A percentile compares a stretch with the other conserved stretches of the same genome.
phyloP scores from a whole-genome alignment of 768 basidiomycete species.

The Amanita pallidorosea region DNA sequence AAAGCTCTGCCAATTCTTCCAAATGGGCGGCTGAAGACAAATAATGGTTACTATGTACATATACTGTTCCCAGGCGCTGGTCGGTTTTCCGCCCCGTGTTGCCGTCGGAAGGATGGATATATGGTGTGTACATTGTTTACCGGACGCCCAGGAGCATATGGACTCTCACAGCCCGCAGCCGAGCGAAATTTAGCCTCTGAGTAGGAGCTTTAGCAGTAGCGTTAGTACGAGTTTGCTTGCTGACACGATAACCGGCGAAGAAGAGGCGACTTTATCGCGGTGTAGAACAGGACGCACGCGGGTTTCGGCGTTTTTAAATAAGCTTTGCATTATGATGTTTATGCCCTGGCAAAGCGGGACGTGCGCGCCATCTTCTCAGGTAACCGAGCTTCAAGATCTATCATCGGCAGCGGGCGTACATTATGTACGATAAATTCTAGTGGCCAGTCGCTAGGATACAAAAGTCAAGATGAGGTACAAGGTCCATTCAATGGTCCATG shows the following conservation, averaged over 20 bases:
- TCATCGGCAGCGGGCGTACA: background rate
- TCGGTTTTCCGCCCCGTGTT: no score
- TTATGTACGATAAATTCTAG: background rate
- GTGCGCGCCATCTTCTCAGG: background rate
- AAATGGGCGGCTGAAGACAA: no score
- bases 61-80: no score
- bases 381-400: background rate
- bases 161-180: no score
- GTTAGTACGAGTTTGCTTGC: slow-evolving; percentile 8
- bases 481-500: background rate
- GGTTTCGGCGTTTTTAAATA: background rate
- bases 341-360: background rate
- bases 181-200: no score
- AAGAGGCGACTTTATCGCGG: background rate
- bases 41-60: no score
- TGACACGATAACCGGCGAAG: background rate
- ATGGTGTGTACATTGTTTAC: no score
- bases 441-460: background rate
- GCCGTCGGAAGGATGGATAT: no score
- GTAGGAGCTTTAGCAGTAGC: slow-evolving; percentile 43
- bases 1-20: no score
- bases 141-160: no score
- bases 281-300: slow-evolving; percentile 16
- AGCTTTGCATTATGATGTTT: background rate
- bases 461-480: background rate